Evolutionary conservation across 192 early-diverging fungal species (phyloP).

Genomic region (Coemansia sp.): DNA sequence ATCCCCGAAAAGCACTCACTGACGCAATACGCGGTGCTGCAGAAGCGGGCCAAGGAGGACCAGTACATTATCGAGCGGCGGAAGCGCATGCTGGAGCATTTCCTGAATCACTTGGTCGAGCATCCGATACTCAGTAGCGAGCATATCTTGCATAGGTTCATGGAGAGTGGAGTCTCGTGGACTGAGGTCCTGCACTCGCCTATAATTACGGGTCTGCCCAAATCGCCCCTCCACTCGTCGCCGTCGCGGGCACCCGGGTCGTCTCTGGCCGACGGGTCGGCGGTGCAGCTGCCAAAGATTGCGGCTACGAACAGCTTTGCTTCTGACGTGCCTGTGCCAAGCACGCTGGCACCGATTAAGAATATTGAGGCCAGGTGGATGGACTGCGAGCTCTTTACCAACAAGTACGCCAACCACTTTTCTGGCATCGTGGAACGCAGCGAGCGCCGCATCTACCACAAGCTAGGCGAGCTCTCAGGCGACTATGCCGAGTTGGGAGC

Average conservation of each 20-base stretch:
- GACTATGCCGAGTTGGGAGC: conserved; percentile 89
- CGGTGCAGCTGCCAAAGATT: conserved; percentile 46
- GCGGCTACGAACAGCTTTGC: conserved; percentile 42
- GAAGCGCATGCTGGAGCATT: conserved; percentile 90
- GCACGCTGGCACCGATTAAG: conserved; percentile 57
- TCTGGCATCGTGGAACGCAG: conserved; percentile 67
- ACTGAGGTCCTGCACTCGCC: conserved; percentile 71
- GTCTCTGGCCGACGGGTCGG: conserved; percentile 40
- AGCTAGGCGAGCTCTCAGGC: conserved; percentile 69
- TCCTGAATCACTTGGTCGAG: conserved; percentile 85
- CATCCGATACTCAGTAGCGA: conserved; percentile 85
- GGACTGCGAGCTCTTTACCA: conserved; percentile 89
- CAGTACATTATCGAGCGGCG: conserved; percentile 83
- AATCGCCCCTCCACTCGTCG: conserved; percentile 64
- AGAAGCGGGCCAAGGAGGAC: conserved; percentile 90
- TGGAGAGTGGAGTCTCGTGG: conserved; percentile 79
- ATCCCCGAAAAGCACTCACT: conserved; percentile 98
- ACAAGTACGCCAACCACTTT: conserved; percentile 81
- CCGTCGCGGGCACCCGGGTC: conserved; percentile 47
- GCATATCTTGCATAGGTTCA: conserved; percentile 90
- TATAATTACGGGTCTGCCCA: conserved; percentile 66
- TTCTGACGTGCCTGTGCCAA: conserved; percentile 55
- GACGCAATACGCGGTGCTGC: conserved; percentile 63
- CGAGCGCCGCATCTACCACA: conserved; percentile 71
- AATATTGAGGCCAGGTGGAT: conserved; percentile 82